A percentile compares a stretch with the other conserved stretches of the same genome.
phyloP scores from a whole-genome alignment of 352 stramenopile genomes.

The Aphanomyces cochlioides region DNA sequence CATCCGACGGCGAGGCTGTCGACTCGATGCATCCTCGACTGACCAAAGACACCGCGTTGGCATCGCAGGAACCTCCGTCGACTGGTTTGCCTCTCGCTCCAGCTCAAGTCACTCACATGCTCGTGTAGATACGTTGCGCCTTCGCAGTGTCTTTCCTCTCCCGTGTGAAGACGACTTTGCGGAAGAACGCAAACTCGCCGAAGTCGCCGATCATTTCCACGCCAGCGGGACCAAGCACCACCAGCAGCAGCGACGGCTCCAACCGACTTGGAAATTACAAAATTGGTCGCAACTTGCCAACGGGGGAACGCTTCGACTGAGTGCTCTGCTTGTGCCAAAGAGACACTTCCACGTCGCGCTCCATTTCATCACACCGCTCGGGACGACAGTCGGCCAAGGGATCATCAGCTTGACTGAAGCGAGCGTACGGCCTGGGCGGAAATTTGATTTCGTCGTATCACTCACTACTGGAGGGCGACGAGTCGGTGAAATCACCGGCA shows the following conservation, averaged over 20 bases:
- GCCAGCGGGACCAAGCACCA: background rate
- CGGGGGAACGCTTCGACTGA: constrained; percentile 8
- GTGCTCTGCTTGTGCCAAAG: constrained; percentile 15
- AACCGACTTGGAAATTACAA: background rate
- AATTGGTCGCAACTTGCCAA: background rate
- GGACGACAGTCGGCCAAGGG: constrained; percentile 18
- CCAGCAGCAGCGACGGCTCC: background rate
- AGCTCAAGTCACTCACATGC: background rate
- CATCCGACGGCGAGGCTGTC: background rate
- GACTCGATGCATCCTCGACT: background rate
- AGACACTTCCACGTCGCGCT: constrained; percentile 25
- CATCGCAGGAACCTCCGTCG: no score
- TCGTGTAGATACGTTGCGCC: background rate
- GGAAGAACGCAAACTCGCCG: constrained; percentile 71
- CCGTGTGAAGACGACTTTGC: constrained; percentile 78
- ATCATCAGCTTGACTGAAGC: constrained; percentile 23
- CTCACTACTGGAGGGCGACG: constrained; percentile 16
- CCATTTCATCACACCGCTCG: constrained; percentile 11
- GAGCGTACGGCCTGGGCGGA: background rate
- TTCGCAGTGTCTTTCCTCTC: constrained; percentile 61
- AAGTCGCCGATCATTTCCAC: constrained; percentile 61
- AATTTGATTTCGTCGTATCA: constrained; percentile 12
- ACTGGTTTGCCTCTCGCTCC: background rate
- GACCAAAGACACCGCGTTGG: no score
- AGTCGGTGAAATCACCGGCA: constrained; percentile 13